Base-by-base conservation (phyloP, 208 protist genomes). In the Leishmania martiniquensis region DNA sequence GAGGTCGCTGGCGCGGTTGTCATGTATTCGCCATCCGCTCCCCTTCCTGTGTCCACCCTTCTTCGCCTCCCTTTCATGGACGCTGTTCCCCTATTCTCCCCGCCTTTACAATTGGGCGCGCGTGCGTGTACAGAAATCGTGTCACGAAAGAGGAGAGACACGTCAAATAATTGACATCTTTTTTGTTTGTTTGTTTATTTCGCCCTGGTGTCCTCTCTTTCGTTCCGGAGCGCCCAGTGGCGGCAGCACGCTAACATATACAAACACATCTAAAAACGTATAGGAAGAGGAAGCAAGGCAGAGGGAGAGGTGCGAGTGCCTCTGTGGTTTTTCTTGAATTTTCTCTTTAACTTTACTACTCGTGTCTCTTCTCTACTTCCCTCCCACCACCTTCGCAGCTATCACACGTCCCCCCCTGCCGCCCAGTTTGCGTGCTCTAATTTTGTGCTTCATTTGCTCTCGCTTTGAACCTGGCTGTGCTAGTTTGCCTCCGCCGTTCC, bases 311-410 rank as follows among this genome's bases (percentile, higher is more conserved):
- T 22, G n/a, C 60, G 0, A 66, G 60, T 66, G 42, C 20, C 32
- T 47, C 15, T 52, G 39, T 44, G 20, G 20, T 13, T 45, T 74
- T 67, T 17, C 25, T 71, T 12, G 1, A 4, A 25, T 42, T 10
- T 5, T 78, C 2, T 78, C n/a, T 44, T 68, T 75, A 44, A 54
- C 25, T 68, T 0, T 32, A 34, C 49, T 25, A 39, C 37, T 57
- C 15, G 34, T 49, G 45, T 47, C 25, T 66, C 57, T 66, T 60
- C 25, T 77, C 15, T 55, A 25, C 59, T 44, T 80, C 12, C 29
- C 5, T 12, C 6, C 10, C 2, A 9, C 10, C 1, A 25, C 20
- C 17, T 67, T 67, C 20, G 7, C 37, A 17, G 4, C 2, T 44
- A 44, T 1, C 1, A 22, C 15, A 44, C 62, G 34, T n/a, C 62